phyloP scores from a whole-genome alignment of 1,139 yeast species.

The Ogataea hybrid region DNA sequence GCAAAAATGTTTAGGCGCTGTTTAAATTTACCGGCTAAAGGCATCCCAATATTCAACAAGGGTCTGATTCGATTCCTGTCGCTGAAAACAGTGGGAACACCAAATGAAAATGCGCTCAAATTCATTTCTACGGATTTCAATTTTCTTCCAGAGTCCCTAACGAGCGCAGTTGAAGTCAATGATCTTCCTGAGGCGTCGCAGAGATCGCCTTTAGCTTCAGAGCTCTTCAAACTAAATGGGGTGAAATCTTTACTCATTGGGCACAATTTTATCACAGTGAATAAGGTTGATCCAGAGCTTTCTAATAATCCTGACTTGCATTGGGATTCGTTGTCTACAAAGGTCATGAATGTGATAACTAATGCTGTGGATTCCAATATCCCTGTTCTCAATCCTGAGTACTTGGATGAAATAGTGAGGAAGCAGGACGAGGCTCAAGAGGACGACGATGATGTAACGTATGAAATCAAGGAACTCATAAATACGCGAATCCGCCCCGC shows the following conservation, averaged over 20 bases:
- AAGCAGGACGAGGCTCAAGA: conserved; percentile 33
- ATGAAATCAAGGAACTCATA: conserved; percentile 59
- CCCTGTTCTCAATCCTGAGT: conserved; percentile 25
- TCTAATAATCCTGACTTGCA: conserved; percentile 31
- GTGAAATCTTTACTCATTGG: conserved; percentile 90
- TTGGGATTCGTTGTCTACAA: conserved; percentile 29
- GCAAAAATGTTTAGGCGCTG: neutral
- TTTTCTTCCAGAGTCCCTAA: conserved; percentile 64
- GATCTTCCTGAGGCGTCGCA: conserved; percentile 70
- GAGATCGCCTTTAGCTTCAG: conserved; percentile 79
- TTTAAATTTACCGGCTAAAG: neutral
- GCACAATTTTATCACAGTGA: conserved; percentile 42
- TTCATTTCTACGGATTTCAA: conserved; percentile 51
- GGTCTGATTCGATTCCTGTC: conserved; percentile 13
- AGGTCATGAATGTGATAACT: conserved; percentile 24
- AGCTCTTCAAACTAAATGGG: conserved; percentile 80
- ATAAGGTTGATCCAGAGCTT: conserved; percentile 30
- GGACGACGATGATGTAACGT: conserved; percentile 50
- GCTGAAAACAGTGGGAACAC: conserved; percentile 67
- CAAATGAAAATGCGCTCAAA: conserved; percentile 89
- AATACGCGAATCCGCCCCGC: conserved; percentile 65
- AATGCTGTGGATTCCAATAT: conserved; percentile 26
- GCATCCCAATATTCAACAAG: neutral
- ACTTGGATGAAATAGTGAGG: conserved; percentile 22
- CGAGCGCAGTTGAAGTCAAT: conserved; percentile 46